These are phyloP conservation scores for Colletotrichum kahawae DNA, from an alignment of 2,329 filamentous ascomycete species.

Conservation along the genomic window DNA sequence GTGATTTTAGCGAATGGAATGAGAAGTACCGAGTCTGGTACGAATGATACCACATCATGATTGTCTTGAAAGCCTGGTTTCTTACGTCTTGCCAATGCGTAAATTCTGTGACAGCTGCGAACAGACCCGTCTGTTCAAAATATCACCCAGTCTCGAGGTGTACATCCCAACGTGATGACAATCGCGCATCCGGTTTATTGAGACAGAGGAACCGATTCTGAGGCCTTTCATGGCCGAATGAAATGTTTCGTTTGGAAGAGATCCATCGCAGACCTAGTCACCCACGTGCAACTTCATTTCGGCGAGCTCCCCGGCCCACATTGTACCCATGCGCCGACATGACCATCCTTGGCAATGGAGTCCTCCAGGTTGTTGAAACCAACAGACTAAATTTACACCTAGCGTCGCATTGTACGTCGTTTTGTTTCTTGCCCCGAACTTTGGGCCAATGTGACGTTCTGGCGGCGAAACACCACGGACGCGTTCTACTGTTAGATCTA, in stretches of 20 bases:
- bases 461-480: not conserved
- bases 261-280: not conserved
- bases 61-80: not conserved
- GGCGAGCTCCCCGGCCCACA: not conserved
- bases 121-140: not conserved
- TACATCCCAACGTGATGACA: not conserved
- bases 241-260: not conserved
- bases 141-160: not conserved
- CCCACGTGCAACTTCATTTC: not conserved
- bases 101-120: not conserved
- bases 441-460: not conserved
- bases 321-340: not conserved
- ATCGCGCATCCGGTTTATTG: not conserved
- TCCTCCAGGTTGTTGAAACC: not conserved
- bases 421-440: not conserved
- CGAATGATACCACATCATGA: not conserved
- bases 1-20: slow-evolving; percentile 9
- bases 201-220: not conserved
- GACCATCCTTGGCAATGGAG: not conserved
- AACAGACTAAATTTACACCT: not conserved
- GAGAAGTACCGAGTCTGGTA: not conserved
- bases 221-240: not conserved
- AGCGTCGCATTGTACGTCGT: not conserved
- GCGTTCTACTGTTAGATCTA: not conserved
- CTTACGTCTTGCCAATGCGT: not conserved